Base-by-base conservation (phyloP, 768 basidiomycete species). In the Tulasnella sp. region DNA sequence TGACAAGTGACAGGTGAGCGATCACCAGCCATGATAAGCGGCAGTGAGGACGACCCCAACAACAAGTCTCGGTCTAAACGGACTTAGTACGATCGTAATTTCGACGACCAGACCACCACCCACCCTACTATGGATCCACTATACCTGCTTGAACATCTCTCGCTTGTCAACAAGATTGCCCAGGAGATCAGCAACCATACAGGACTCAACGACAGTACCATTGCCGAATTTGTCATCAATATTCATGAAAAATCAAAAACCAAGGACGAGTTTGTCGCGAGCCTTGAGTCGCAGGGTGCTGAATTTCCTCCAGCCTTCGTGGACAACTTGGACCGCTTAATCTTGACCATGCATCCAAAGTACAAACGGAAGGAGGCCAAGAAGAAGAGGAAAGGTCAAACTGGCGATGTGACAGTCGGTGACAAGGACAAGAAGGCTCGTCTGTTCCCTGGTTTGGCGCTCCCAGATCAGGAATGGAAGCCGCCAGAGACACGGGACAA, bases 321-420 rank as follows among this genome's bases (percentile, higher is more conserved):
- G 60, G 87, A 92, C 70, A 93, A 85, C 67, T 80, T 98, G 31
- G 94, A 99, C 73, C 87, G 96, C 19, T 80, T 98, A 53, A 90
- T 99, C 65, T 80, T 96, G 56, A 88, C 80, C 59, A 81, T 97
- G 77, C 94, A 99, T 66, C 96, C 94, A 1, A 96, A 92, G 67
- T 86, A 97, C 75, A 96, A 90, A 76, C 88, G 88, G 70, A 80
- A 79, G 69, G 71, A 73, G 31, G 55, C 75, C 72, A 38, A 73
- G 74, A 58, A 64, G 8, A 70, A 72, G 48, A 63, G 59, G 46
- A 69, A 69, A 55, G 60, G 59, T 3, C 53, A 44, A 19, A 67
- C 63, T 22, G 62, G 63, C 43, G 63, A 66, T 21, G 71, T 68
- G 53, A 73, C 70, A 42, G 67, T 80, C 45, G 74, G 75, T 38